Conservation (phyloP, 371 early-diverging fungal genomes). For the Basidiobolus meristosporus region DNA sequence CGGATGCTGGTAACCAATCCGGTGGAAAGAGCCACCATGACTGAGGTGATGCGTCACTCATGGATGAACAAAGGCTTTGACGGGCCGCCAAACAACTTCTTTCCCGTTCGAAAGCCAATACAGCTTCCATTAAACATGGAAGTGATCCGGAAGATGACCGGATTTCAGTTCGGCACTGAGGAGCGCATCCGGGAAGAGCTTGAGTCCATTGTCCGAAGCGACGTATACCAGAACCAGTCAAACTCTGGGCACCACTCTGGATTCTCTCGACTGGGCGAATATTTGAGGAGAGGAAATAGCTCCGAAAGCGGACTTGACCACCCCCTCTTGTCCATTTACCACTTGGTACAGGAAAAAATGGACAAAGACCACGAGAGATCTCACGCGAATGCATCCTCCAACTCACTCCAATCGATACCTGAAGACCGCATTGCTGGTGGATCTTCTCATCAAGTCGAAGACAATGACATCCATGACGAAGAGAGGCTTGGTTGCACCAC, state of each 20-base stretch:
- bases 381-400: too few relatives aligned
- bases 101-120: slow-evolving; percentile 49
- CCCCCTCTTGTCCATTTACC: slow-evolving; percentile 70
- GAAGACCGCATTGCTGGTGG: too few relatives aligned
- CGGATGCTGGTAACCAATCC: slow-evolving; percentile 68
- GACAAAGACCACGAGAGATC: slow-evolving; percentile 28
- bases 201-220: slow-evolving; percentile 1
- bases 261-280: too few relatives aligned
- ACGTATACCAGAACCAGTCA: slow-evolving; percentile 10
- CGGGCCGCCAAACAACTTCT: slow-evolving; percentile 31
- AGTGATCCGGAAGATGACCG: slow-evolving; percentile 66
- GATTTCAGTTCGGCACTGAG: slow-evolving; percentile 61
- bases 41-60: slow-evolving; percentile 53
- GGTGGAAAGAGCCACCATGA: slow-evolving; percentile 49
- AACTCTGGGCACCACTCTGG: too few relatives aligned
- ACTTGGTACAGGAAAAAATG: slow-evolving; percentile 67
- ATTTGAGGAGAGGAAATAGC: too few relatives aligned
- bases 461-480: too few relatives aligned
- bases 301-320: slow-evolving; percentile 17
- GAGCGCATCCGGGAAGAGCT: neutral
- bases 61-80: slow-evolving; percentile 79
- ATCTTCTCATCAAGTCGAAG: too few relatives aligned
- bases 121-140: slow-evolving; percentile 47
- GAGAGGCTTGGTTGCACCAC: too few relatives aligned
- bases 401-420: too few relatives aligned